Percentiles rank a stretch among this genome's conserved stretches.
phyloP scores from a whole-genome alignment of 164 flowering plant species.

The Kingdonia uniflora region DNA sequence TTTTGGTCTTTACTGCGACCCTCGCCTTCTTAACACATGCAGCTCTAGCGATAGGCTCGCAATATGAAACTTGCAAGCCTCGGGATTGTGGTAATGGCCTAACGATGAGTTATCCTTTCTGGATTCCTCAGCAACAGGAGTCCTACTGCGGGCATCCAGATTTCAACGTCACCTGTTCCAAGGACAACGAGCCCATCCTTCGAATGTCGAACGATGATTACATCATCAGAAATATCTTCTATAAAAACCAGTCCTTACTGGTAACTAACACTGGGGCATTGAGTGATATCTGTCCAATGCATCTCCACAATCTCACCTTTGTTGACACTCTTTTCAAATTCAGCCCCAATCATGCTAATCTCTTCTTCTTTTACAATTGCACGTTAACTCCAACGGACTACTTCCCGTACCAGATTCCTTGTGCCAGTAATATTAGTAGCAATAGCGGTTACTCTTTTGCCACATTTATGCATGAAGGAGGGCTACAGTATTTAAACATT shows the following conservation, averaged over 20 bases:
- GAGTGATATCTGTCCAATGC: slow-evolving; percentile 26
- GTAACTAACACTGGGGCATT: slow-evolving; percentile 16
- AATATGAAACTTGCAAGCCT: slow-evolving; percentile 33
- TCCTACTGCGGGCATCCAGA: slow-evolving; percentile 39
- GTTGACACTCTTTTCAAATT: slow-evolving; percentile 19
- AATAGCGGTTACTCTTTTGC: slow-evolving; percentile 23
- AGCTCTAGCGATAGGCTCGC: slow-evolving; percentile 15
- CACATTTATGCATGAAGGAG: slow-evolving; percentile 19
- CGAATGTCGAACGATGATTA: slow-evolving; percentile 23
- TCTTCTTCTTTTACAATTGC: slow-evolving; percentile 41
- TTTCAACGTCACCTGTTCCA: slow-evolving; percentile 27
- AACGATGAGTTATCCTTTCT: slow-evolving; percentile 42
- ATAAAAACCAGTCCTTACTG: slow-evolving; percentile 20
- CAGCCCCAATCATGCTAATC: slow-evolving; percentile 11
- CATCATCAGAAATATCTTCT: slow-evolving; percentile 28
- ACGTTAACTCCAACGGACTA: not conserved
- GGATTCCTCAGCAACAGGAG: slow-evolving; percentile 28
- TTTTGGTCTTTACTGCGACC: slow-evolving; percentile 9
- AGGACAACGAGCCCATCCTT: slow-evolving; percentile 20
- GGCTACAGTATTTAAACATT: slow-evolving; percentile 13
- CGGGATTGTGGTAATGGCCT: slow-evolving; percentile 33
- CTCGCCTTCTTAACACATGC: slow-evolving; percentile 8
- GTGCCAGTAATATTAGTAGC: slow-evolving; percentile 13
- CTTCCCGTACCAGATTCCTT: slow-evolving; percentile 8
- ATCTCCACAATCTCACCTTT: slow-evolving; percentile 29